A percentile compares a stretch with the other conserved stretches of the same genome.
Conservation (phyloP, 1,284 basidiomycete species). For the Trametes hirsuta region DNA sequence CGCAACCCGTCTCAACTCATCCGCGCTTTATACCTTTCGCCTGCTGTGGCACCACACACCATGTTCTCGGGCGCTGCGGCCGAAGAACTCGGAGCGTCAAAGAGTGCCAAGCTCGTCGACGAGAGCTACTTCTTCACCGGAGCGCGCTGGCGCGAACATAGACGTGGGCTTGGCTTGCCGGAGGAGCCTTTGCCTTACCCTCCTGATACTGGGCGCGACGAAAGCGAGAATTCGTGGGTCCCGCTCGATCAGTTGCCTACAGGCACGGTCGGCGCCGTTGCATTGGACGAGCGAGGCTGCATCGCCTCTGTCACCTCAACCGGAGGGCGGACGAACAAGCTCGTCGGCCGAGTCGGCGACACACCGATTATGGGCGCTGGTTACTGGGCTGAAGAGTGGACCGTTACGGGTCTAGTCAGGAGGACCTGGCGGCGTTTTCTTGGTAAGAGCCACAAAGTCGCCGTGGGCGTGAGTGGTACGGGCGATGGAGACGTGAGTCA, state of each 20-base stretch:
- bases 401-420: constrained; percentile 40
- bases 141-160: constrained; percentile 73
- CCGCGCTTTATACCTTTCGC: constrained; percentile 69
- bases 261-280: constrained; percentile 85
- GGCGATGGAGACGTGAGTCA: constrained; percentile 76
- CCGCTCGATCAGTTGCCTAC: constrained; percentile 65
- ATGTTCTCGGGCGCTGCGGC: constrained; percentile 70
- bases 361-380: constrained; percentile 79
- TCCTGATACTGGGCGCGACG: constrained; percentile 19
- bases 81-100: constrained; percentile 58
- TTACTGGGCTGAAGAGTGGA: constrained; percentile 85
- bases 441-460: constrained; percentile 43
- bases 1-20: constrained; percentile 78
- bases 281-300: constrained; percentile 73
- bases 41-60: constrained; percentile 60
- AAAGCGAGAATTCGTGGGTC: constrained; percentile 25
- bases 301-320: constrained; percentile 78
- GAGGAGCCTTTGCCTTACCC: constrained; percentile 56
- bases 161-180: constrained; percentile 70
- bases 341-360: constrained; percentile 80
- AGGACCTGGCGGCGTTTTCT: constrained; percentile 45
- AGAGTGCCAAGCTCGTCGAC: constrained; percentile 64
- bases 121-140: constrained; percentile 79
- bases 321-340: constrained; percentile 82
- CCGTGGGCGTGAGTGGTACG: constrained; percentile 80